Percentiles rank a stretch among this genome's conserved stretches.
Evolutionary conservation across 768 basidiomycete genomes (phyloP).

Genomic region (Leccinum ochraceum): DNA sequence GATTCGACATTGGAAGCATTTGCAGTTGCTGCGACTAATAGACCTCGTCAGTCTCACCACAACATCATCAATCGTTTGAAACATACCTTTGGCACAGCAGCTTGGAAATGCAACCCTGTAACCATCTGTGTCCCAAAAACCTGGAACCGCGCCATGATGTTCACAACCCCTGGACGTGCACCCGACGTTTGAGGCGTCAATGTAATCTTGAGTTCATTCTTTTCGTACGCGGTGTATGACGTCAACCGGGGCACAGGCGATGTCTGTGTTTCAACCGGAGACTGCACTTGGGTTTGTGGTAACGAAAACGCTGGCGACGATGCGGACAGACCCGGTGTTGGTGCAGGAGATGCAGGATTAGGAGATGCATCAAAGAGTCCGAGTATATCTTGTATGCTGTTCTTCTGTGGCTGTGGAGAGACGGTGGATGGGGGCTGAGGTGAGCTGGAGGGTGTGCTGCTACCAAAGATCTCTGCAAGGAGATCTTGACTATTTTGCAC

Average conservation of each 20-base stretch:
- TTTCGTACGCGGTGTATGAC: slow-evolving; percentile 87
- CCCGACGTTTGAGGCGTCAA: slow-evolving; percentile 85
- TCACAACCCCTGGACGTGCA: slow-evolving; percentile 82
- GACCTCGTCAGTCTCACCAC: not conserved
- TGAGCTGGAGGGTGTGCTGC: slow-evolving; percentile 35
- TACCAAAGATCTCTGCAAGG: slow-evolving; percentile 90
- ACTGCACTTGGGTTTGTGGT: slow-evolving; percentile 36
- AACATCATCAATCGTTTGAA: not conserved
- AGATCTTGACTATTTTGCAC: slow-evolving; percentile 78
- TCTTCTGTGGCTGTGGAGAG: slow-evolving; percentile 49
- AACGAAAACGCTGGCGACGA: slow-evolving; percentile 41
- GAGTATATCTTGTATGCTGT: slow-evolving; percentile 86
- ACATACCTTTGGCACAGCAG: slow-evolving; percentile 90
- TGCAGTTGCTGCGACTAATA: slow-evolving; percentile 90
- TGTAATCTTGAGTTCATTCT: slow-evolving; percentile 86
- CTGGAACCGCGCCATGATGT: slow-evolving; percentile 88
- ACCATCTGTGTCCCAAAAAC: slow-evolving; percentile 54
- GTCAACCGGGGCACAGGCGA: slow-evolving; percentile 52
- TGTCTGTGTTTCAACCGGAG: slow-evolving; percentile 36
- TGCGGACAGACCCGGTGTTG: slow-evolving; percentile 10
- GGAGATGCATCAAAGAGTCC: slow-evolving; percentile 73
- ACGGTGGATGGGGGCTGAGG: slow-evolving; percentile 40
- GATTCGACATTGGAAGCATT: slow-evolving; percentile 96
- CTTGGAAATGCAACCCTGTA: slow-evolving; percentile 86
- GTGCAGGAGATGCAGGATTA: slow-evolving; percentile 30